These are phyloP conservation scores for Crithidia brevicula DNA, from an alignment of 208 protist species.

Conservation along the genomic window DNA sequence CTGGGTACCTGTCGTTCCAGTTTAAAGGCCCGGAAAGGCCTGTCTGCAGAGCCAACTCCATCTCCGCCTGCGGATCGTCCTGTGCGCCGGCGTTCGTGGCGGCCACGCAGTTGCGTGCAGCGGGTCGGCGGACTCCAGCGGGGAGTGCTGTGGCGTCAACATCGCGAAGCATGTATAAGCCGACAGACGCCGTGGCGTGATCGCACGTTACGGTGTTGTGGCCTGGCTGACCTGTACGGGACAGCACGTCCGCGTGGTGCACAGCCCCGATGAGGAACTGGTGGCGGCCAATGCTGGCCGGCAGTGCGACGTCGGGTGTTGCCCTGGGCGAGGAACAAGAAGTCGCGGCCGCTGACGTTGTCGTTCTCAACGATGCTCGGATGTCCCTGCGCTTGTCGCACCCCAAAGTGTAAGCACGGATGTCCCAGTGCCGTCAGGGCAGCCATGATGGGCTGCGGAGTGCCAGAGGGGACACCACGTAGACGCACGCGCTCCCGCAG, in stretches of 20 bases:
- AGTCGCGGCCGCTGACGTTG: not conserved
- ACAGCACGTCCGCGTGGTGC: not conserved
- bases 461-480: not conserved
- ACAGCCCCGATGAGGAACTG: not conserved
- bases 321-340: not conserved
- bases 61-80: not conserved
- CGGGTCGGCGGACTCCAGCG: not conserved
- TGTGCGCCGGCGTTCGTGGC: not conserved
- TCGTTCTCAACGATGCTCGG: not conserved
- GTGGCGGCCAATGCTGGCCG: not conserved
- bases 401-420: not conserved
- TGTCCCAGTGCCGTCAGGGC: not conserved
- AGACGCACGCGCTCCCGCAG: not conserved
- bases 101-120: not conserved
- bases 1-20: not conserved
- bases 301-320: not conserved
- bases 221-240: not conserved
- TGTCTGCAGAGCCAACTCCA: not conserved
- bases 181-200: not conserved
- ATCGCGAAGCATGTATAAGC: not conserved
- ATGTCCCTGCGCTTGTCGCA: not conserved
- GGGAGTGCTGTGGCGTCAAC: not conserved
- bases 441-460: not conserved
- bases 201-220: not conserved
- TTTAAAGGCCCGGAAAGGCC: not conserved